phyloP scores from a whole-genome alignment of 2,329 filamentous ascomycete genomes.

The Zasmidium cellare region DNA sequence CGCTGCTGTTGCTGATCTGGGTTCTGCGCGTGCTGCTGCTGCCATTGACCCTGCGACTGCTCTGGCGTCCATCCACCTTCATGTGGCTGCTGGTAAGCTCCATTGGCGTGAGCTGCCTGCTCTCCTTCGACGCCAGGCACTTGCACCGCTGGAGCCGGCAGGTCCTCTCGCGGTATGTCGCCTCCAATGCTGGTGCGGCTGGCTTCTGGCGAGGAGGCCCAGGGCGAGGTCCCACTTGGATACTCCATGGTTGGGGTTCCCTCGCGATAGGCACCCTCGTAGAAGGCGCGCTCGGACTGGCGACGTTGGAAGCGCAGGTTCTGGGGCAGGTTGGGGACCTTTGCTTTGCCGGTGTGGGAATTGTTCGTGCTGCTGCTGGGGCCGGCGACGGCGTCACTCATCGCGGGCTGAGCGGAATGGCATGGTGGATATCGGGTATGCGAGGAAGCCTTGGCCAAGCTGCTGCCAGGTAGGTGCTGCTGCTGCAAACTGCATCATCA shows the following conservation, averaged over 20 bases:
- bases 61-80: conserved; percentile 31
- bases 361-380: not conserved
- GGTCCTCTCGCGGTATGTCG: conserved; percentile 28
- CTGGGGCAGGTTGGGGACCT: not conserved
- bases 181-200: conserved; percentile 50
- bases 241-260: conserved; percentile 61
- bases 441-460: not conserved
- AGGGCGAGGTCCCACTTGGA: conserved; percentile 62
- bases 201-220: conserved; percentile 61
- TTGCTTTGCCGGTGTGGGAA: not conserved
- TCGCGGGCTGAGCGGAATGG: not conserved
- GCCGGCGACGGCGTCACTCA: not conserved
- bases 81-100: conserved; percentile 8
- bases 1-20: conserved; percentile 41
- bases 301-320: conserved; percentile 38
- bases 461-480: not conserved
- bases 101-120: conserved; percentile 4
- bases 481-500: too few relatives aligned
- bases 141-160: conserved; percentile 30
- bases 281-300: conserved; percentile 35
- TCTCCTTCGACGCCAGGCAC: conserved; percentile 2
- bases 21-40: conserved; percentile 39
- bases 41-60: conserved; percentile 34
- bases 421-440: not conserved
- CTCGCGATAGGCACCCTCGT: conserved; percentile 32